Percentiles rank a stretch among this genome's conserved stretches.
Conservation (phyloP, 345 rosid genomes). For the Hirschfeldia incana region DNA sequence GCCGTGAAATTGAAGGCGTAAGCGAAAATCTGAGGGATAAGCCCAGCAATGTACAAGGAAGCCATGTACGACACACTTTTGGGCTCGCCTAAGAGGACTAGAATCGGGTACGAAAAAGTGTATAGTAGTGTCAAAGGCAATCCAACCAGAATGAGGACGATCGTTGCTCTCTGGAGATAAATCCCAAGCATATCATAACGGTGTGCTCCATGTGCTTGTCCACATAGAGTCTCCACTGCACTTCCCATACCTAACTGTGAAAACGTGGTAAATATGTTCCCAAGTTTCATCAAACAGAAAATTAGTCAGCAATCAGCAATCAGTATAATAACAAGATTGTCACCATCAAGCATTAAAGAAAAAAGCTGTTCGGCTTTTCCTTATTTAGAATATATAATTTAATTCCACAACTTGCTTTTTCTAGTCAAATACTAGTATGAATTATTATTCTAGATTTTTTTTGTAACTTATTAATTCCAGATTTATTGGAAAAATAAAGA, state of each 20-base stretch:
- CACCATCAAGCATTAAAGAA: too few relatives aligned
- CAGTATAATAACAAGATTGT: too few relatives aligned
- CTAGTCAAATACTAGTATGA: too few relatives aligned
- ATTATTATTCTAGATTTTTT: too few relatives aligned
- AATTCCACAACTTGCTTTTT: not conserved
- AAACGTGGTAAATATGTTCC: not conserved
- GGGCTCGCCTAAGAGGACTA: conserved; percentile 58
- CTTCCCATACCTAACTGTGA: conserved; percentile 79
- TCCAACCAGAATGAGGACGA: conserved; percentile 58
- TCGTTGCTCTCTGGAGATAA: conserved; percentile 72
- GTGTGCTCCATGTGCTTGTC: conserved; percentile 73
- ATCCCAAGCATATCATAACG: conserved; percentile 65
- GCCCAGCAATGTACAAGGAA: conserved; percentile 56
- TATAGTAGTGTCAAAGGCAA: conserved; percentile 55
- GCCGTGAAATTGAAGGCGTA: conserved; percentile 69
- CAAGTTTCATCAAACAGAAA: not conserved
- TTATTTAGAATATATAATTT: not conserved
- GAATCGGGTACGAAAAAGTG: conserved; percentile 52
- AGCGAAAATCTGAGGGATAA: conserved; percentile 73
- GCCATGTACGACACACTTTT: conserved; percentile 54
- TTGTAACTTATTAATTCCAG: too few relatives aligned
- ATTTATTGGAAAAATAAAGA: too few relatives aligned
- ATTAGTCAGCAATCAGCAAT: not conserved
- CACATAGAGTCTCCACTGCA: conserved; percentile 82
- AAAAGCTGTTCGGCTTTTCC: too few relatives aligned